Evolutionary conservation across 1,284 basidiomycete species (phyloP), one percentile per base, ranked within the genome.

Genomic region (Mycena citricolor): DNA sequence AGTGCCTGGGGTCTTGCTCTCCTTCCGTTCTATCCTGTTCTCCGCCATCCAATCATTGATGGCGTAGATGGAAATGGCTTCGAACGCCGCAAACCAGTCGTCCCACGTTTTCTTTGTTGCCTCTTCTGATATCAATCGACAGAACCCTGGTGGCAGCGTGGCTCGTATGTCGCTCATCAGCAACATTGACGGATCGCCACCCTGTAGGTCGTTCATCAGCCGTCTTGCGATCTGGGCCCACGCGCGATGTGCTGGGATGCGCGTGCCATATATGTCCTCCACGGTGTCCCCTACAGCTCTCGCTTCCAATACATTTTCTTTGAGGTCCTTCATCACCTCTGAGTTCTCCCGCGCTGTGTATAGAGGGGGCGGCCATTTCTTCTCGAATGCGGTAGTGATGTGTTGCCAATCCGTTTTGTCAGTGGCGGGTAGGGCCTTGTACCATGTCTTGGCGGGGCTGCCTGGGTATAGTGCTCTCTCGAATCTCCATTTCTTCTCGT

Each of bases 11-110:
- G n/a, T n/a, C n/a, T n/a, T n/a, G n/a, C n/a, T n/a, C n/a, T n/a
- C n/a, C n/a, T n/a, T n/a, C n/a, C n/a, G n/a, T n/a, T n/a, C n/a
- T n/a, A n/a, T n/a, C n/a, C n/a, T n/a, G n/a, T 29, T 10, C 26
- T 29, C 26, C n/a, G 10, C 26, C n/a, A 10, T 29, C 26, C 10
- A n/a, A 29, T 29, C 26, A n/a, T 29, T 29, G n/a, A 29, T 29
- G 26, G 26, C 11, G 17, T 45, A 22, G 2, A 39, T 3, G 6
- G 12, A 3, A 28, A 45, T 16, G 4, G 1, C 24, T 14, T 39
- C 43, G 17, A 45, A 31, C 1, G 43, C 37, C 11, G 12, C 11
- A 3, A 45, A 23, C 17, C 17, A 45, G 20, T 32, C 29, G n/a
- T 33, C 36, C 43, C 43, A 39, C 1, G 36, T 39, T 10, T 39